Percentiles rank a stretch among this genome's conserved stretches.
These are phyloP conservation scores for Irpex sp. DNA, from an alignment of 1,284 basidiomycete species.

Conservation along the genomic window DNA sequence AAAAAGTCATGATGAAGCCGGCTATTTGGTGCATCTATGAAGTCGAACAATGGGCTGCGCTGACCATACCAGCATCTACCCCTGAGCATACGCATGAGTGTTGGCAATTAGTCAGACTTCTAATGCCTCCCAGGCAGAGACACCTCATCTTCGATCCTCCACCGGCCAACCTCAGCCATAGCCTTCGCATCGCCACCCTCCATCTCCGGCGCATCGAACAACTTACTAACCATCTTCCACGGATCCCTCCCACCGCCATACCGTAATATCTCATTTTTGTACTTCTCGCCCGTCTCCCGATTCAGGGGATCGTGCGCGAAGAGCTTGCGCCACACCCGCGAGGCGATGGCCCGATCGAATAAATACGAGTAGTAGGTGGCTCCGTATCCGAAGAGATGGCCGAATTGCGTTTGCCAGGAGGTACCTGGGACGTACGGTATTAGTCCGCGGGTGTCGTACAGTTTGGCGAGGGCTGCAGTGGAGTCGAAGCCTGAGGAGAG, in stretches of 20 bases:
- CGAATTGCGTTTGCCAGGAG: slow-evolving; percentile 93
- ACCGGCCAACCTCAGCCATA: slow-evolving; percentile 85
- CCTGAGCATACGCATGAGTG: neutral
- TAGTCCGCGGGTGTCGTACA: slow-evolving; percentile 69
- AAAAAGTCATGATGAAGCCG: neutral
- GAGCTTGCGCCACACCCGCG: slow-evolving; percentile 78
- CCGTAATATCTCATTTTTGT: slow-evolving; percentile 71
- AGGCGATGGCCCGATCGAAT: slow-evolving; percentile 93
- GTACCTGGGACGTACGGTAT: slow-evolving; percentile 80
- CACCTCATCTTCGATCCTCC: slow-evolving; percentile 72
- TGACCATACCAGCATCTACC: neutral
- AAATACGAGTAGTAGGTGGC: slow-evolving; percentile 98
- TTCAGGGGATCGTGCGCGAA: slow-evolving; percentile 65
- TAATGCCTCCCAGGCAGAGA: slow-evolving; percentile 23
- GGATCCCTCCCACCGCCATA: slow-evolving; percentile 91
- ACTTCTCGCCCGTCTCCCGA: slow-evolving; percentile 68
- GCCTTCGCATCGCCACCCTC: slow-evolving; percentile 69
- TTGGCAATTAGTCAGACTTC: neutral
- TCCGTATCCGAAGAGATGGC: slow-evolving; percentile 93
- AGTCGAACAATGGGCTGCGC: neutral
- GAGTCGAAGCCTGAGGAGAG: slow-evolving; percentile 60
- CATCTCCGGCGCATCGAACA: slow-evolving; percentile 64
- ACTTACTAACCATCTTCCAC: slow-evolving; percentile 84
- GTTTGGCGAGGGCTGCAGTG: slow-evolving; percentile 55
- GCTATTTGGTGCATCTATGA: neutral